These are phyloP conservation scores for Sarcodon aspratus DNA, from an alignment of 768 basidiomycete species.

Conservation along the genomic window DNA sequence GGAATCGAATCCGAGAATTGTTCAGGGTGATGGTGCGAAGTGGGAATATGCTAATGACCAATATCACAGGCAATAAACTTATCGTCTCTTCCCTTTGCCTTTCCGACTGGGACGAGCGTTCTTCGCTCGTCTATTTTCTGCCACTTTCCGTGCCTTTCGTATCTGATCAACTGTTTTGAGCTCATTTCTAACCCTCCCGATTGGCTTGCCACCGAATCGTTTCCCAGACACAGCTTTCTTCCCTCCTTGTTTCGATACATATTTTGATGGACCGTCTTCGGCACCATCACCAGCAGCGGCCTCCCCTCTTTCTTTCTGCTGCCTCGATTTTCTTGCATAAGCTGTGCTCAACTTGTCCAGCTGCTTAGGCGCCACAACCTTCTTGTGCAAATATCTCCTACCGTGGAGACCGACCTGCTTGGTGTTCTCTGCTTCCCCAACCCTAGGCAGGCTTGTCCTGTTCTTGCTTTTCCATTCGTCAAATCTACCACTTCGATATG, in stretches of 20 bases:
- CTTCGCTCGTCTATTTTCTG: slow-evolving; percentile 61
- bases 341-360: slow-evolving; percentile 61
- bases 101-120: slow-evolving; percentile 61
- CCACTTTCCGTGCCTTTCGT: slow-evolving; percentile 54
- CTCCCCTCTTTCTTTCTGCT: slow-evolving; percentile 45
- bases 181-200: slow-evolving; percentile 64
- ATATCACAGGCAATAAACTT: slow-evolving; percentile 1
- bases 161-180: slow-evolving; percentile 86
- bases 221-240: slow-evolving; percentile 22
- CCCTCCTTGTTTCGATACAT: slow-evolving; percentile 17
- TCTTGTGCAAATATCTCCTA: slow-evolving; percentile 66
- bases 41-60: slow-evolving; percentile 64
- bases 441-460: slow-evolving; percentile 57
- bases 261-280: not conserved
- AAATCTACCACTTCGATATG: slow-evolving; percentile 87
- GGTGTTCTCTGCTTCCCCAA: slow-evolving; percentile 68
- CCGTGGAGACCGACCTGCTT: slow-evolving; percentile 26
- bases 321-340: slow-evolving; percentile 65
- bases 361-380: slow-evolving; percentile 53
- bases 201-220: slow-evolving; percentile 47
- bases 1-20: slow-evolving; percentile 30
- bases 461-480: slow-evolving; percentile 89
- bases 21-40: slow-evolving; percentile 54
- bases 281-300: slow-evolving; percentile 13
- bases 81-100: slow-evolving; percentile 28